Evolutionary conservation across 192 early-diverging fungal genomes (phyloP).

Genomic region (Obelidium mucronatum): DNA sequence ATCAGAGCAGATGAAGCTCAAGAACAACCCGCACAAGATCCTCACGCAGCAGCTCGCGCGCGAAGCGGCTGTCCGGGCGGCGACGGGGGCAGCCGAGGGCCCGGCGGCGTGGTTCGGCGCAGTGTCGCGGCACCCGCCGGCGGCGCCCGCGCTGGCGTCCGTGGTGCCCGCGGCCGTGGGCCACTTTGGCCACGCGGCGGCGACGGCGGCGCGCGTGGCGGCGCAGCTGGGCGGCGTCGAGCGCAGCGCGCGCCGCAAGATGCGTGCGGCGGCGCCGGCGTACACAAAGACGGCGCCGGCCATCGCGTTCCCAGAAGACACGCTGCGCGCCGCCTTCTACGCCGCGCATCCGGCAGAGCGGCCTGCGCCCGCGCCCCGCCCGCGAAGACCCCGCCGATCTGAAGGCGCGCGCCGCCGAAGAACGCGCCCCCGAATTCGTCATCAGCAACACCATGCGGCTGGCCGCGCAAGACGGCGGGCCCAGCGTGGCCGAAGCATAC

Average conservation of each 20-base stretch:
- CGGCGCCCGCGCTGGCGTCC: constrained; percentile 8
- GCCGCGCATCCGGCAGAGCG: constrained; percentile 93
- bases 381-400: constrained; percentile 64
- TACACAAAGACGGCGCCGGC: constrained; percentile 32
- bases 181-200: constrained; percentile 24
- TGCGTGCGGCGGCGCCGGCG: background rate
- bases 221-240: background rate
- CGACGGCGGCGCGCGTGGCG: background rate
- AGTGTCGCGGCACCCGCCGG: constrained; percentile 14
- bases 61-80: background rate
- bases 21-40: constrained; percentile 1
- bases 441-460: no score
- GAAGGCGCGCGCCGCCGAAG: constrained; percentile 39
- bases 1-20: background rate
- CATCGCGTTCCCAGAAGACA: constrained; percentile 92
- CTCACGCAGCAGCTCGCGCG: background rate
- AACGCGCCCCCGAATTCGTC: no score
- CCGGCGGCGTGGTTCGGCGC: constrained; percentile 19
- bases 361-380: constrained; percentile 70
- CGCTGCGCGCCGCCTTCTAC: constrained; percentile 85
- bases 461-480: no score
- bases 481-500: constrained; percentile 79
- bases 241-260: background rate
- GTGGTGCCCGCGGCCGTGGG: constrained; percentile 27
- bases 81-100: background rate